These are phyloP conservation scores for Dendrocalamus sinicus DNA, from an alignment of 176 grass and related monocot genomes.

Conservation along the genomic window DNA sequence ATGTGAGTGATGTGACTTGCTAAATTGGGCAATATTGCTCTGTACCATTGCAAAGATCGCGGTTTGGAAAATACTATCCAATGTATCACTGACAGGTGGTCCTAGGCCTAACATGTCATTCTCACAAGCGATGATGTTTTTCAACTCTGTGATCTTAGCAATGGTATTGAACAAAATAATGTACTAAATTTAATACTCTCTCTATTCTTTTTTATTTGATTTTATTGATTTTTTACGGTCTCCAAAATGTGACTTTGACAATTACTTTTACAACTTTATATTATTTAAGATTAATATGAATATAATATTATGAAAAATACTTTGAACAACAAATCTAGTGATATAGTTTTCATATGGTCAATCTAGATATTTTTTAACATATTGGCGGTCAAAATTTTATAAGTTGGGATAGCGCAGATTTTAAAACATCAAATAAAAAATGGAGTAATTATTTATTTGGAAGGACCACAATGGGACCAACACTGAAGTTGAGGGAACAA, in stretches of 20 bases:
- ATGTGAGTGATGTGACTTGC: not conserved
- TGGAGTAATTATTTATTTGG: not conserved
- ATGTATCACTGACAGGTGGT: too few species aligned
- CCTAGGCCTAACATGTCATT: too few species aligned
- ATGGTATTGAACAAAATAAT: too few species aligned
- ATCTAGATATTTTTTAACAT: constrained; percentile 5
- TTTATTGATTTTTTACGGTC: not conserved
- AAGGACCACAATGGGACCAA: not conserved
- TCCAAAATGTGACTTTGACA: not conserved
- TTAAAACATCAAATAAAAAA: constrained; percentile 7
- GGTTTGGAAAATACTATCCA: too few species aligned
- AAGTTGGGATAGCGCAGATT: not conserved
- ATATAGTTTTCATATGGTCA: not conserved
- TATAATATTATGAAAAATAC: not conserved
- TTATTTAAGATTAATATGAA: not conserved
- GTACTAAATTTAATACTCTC: not conserved
- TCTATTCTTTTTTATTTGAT: not conserved
- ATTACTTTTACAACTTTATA: not conserved
- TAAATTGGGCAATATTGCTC: too few species aligned
- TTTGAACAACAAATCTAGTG: constrained; percentile 8
- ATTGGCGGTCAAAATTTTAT: not conserved
- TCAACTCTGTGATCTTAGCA: too few species aligned
- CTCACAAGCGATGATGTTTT: too few species aligned
- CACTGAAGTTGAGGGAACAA: not conserved
- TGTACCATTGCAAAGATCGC: too few species aligned